Conservation (phyloP, 148 eudicot genomes). For the Gaultheria prostrata region DNA sequence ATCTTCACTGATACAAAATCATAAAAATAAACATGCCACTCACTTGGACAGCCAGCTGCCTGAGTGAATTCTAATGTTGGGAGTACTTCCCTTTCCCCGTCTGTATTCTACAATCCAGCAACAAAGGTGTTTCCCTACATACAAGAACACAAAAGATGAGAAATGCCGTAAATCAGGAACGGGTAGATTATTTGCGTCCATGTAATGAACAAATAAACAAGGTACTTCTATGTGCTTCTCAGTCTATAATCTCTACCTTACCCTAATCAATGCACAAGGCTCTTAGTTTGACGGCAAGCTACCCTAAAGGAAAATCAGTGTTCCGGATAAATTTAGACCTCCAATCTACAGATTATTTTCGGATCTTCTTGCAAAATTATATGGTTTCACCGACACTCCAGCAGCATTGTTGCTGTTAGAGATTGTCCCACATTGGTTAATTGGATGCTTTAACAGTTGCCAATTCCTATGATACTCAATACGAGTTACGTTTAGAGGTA, state of each 20-base stretch:
- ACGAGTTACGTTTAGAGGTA: no score
- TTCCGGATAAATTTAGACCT: neutral
- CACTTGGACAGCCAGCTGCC: slow-evolving; percentile 12
- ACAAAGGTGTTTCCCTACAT: slow-evolving; percentile 14
- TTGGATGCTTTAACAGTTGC: no score
- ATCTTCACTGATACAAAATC: neutral
- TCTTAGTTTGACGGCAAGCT: neutral
- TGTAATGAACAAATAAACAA: neutral
- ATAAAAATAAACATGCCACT: slow-evolving; percentile 9
- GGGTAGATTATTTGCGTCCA: neutral
- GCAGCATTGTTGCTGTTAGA: neutral
- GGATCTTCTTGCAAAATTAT: neutral
- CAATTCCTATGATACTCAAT: no score
- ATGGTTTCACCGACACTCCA: neutral
- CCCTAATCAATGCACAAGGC: neutral
- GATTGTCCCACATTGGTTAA: no score
- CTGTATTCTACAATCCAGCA: slow-evolving; percentile 14
- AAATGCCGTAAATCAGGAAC: neutral
- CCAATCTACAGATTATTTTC: neutral
- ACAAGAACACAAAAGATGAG: neutral
- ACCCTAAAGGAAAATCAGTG: neutral
- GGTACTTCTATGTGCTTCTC: neutral
- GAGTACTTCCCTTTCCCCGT: neutral
- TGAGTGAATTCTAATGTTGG: slow-evolving; percentile 3
- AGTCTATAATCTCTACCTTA: neutral